phyloP scores from a whole-genome alignment of 2,329 filamentous ascomycete genomes.

The Sarocladiaceae sp. region DNA sequence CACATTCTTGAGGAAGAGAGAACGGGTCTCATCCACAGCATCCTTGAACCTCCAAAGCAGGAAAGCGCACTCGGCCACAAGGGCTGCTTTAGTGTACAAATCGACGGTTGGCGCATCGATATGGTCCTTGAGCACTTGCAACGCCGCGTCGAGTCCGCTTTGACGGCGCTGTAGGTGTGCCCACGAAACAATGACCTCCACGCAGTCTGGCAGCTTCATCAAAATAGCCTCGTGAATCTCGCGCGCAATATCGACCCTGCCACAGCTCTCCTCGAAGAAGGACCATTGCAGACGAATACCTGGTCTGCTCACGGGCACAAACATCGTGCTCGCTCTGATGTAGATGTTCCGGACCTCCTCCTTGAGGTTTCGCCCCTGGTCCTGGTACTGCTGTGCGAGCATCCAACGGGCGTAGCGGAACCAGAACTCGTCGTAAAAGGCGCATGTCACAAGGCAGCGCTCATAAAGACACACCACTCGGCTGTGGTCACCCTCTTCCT shows the following conservation, averaged over 20 bases:
- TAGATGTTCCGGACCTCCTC: constrained; percentile 92
- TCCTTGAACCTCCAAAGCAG: constrained; percentile 86
- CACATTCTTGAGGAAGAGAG: constrained; percentile 75
- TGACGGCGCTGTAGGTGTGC: constrained; percentile 83
- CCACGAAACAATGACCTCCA: constrained; percentile 83
- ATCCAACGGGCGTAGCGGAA: constrained; percentile 96
- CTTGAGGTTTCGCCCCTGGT: constrained; percentile 23
- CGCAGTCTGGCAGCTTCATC: constrained; percentile 66
- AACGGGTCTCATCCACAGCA: constrained; percentile 70
- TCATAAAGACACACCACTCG: constrained; percentile 84
- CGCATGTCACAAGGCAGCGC: constrained; percentile 84
- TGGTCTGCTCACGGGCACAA: constrained; percentile 79
- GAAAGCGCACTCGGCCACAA: constrained; percentile 83
- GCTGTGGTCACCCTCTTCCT: constrained; percentile 69
- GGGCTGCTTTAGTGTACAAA: constrained; percentile 73
- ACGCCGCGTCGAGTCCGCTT: constrained; percentile 74
- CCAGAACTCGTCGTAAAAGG: constrained; percentile 97
- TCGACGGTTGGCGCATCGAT: constrained; percentile 68
- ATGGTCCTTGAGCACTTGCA: constrained; percentile 74
- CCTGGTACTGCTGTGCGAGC: constrained; percentile 69
- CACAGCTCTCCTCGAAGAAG: constrained; percentile 85
- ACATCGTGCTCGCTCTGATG: constrained; percentile 76
- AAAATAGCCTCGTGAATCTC: constrained; percentile 82
- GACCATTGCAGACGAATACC: constrained; percentile 85
- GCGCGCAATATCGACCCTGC: constrained; percentile 68